Evolutionary conservation across 805 yeast genomes (phyloP), one percentile per base, ranked within the genome.

Genomic region (Tetrapisispora nanseiensis): DNA sequence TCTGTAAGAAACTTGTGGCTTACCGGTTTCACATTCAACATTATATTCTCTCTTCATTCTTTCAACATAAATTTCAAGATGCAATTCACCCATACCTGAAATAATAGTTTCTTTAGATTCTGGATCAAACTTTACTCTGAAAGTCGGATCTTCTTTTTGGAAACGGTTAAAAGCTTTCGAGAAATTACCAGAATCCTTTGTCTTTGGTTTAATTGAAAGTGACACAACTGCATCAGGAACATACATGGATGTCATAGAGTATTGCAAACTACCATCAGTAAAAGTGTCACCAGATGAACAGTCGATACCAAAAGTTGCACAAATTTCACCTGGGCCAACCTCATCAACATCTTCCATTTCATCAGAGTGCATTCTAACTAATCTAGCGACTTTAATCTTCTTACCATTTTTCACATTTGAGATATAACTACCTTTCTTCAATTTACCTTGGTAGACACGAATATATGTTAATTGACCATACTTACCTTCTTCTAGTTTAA

Each of bases 161-260:
- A 92, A 92, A 52, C 97, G 75, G 67, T 87, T 89, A 70, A 92
- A 78, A 41, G 99, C 99, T 66, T 90, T 92, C 26, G 97, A 87
- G 63, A 92, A 92, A 63, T 87, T 86, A 42, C 84, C 76, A 16
- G 80, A 74, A 61, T 92, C 97, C 57, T 83, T 86, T 31, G 87
- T 70, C 61, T 83, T 83, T 42, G 99, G 98, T 29, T 78, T 72
- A 56, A 92, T 82, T 15, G 96, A 82, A 45, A 92, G 71, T 6
- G 98, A 92, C 41, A 92, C 90, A 49, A 92, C 99, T 1, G 99
- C 95, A 64, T 92, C 99, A 6, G 99, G 99, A 48, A 92, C 98
- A 67, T 73, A 92, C 98, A 92, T 92, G 5, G 97, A 86, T 43
- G 94, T 79, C 97, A 92, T 90, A 42, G 98, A 80, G 55, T 84